Base-by-base conservation (phyloP, 306 rosid genomes). In the Comarum palustre region DNA sequence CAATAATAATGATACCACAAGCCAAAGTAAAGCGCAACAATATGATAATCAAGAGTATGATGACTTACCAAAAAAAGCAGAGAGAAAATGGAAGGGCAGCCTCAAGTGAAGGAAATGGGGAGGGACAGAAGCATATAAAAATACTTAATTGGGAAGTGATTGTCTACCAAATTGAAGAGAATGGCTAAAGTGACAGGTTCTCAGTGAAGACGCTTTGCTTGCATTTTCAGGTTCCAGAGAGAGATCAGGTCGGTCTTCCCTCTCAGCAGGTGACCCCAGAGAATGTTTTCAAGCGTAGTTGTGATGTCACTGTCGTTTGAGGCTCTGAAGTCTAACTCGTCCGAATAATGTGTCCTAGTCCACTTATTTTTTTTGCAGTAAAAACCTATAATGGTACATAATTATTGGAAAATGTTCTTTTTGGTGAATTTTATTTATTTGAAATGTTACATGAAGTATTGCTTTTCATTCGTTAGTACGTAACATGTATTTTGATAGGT, bases 191-290 rank as follows among this genome's bases (percentile, higher is more conserved):
- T 39, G 81, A 73, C 85, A 82, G 84, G 66, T 43, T 59, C 4
- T 45, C 50, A 13, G 47, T 75, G 81, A 73, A 80, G 73, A 65
- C 82, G 78, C 81, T 81, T 88, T 90, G 96, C 96, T 90, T 90
- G 91, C 84, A 83, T 82, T 84, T 86, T 34, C 89, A 86, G 90
- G 77, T 84, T 89, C 92, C 43, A 39, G 43, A 39, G 41, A 38
- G 34, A 66, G 66, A 47, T 52, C 48, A 62, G 69, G 43, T 72
- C 51, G 31, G 29, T 50, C 54, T 12, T 43, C 51, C 7, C 55
- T 73, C 76, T 41, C 75, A 69, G 24, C 66, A 17, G 66, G 65
- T 15, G 29, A 9, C 60, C 11, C 75, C 36, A 71, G 80, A 77
- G 88, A 80, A 88, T 86, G 90, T 88, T 80, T 86, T 65, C 81